Evolutionary conservation across 2,329 filamentous ascomycete genomes (phyloP), one percentile per base, ranked within the genome.

Genomic region (Lithohypha guttulata): DNA sequence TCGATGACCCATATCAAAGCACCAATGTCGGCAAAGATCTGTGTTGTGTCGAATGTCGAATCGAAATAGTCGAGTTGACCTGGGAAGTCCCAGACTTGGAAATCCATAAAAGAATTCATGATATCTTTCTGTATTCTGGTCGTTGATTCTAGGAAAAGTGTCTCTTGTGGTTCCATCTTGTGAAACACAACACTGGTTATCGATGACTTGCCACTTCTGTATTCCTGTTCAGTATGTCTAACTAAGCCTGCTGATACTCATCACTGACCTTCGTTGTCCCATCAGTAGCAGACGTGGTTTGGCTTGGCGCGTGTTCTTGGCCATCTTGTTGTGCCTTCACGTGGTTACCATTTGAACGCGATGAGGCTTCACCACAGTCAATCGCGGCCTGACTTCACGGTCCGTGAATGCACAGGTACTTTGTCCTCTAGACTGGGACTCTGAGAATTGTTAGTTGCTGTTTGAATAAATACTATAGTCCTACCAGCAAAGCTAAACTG

Each of bases 161-260:
- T 96, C 65, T 98, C 93, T 52, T 84, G 93, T 2, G 91, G 87
- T 2, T 89, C 85, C 56, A 96, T 79, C 59, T 98, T 98, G 63
- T 96, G 87, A 55, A 98, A 96, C n/a, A 98, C 89, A 33, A 98
- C 93, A 55, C 86, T 96, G 18, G 87, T 91, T 57, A 98, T 96
- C 4, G 91, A 98, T 1, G 91, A 96, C 59, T 98, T 98, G 44
- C 91, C 91, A 57, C 87, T 95, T 66, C 91, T 98, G 50, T 18
- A n/a, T n/a, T n/a, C n/a, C n/a, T n/a, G n/a, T n/a, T n/a, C n/a
- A n/a, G n/a, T n/a, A n/a, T n/a, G n/a, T n/a, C n/a, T n/a, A n/a
- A n/a, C n/a, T n/a, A n/a, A n/a, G n/a, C n/a, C n/a, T n/a, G n/a
- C n/a, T n/a, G n/a, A n/a, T n/a, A n/a, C n/a, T n/a, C n/a, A n/a